Evolutionary conservation across 805 yeast genomes (phyloP).

Genomic region (Suhomyces kilbournensis): DNA sequence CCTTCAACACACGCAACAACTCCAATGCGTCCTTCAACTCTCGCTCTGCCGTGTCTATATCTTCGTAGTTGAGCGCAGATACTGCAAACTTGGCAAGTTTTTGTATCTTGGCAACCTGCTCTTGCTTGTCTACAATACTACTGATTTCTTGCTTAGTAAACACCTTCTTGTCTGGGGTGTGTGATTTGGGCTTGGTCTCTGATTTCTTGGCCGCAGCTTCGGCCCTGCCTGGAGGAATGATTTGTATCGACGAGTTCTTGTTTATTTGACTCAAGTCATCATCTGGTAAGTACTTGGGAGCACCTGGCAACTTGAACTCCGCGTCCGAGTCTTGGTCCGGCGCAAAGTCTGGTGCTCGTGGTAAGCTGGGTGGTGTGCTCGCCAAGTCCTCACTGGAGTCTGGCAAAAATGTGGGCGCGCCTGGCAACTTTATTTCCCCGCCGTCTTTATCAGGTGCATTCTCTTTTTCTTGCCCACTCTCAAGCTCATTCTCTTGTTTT

Average conservation of each 20-base stretch:
- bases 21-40: conserved; percentile 57
- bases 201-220: neutral
- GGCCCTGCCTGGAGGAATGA: conserved; percentile 24
- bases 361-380: conserved; percentile 16
- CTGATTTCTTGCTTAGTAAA: conserved; percentile 38
- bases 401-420: conserved; percentile 14
- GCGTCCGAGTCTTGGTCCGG: conserved; percentile 19
- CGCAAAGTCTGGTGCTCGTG: conserved; percentile 39
- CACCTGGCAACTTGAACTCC: conserved; percentile 37
- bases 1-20: conserved; percentile 24
- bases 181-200: neutral
- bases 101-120: conserved; percentile 57
- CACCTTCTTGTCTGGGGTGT: neutral
- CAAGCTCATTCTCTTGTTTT: neutral
- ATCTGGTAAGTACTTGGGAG: conserved; percentile 41
- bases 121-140: conserved; percentile 53
- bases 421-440: conserved; percentile 14
- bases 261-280: conserved; percentile 36
- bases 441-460: neutral
- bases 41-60: conserved; percentile 60
- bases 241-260: conserved; percentile 36
- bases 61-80: conserved; percentile 78
- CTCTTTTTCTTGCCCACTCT: neutral
- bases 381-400: neutral
- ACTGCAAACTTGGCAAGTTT: conserved; percentile 73